phyloP scores from a whole-genome alignment of 2,329 filamentous ascomycete genomes.

The Talaromyces islandicus region DNA sequence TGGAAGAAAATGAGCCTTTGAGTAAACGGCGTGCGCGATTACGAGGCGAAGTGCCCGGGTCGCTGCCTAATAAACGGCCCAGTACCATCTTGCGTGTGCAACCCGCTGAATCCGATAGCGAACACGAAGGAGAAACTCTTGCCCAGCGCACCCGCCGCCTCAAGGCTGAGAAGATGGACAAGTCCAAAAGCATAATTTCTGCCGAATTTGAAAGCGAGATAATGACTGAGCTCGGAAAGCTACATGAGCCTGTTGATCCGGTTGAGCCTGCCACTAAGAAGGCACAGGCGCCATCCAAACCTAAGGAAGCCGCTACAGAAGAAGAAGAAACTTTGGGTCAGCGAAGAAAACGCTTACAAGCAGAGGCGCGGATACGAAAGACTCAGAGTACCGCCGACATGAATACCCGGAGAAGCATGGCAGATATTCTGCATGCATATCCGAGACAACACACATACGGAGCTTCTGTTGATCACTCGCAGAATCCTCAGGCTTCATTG shows the following conservation, averaged over 20 bases:
- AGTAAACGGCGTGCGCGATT: constrained; percentile 70
- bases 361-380: constrained; percentile 25
- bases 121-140: constrained; percentile 38
- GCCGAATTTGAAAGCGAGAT: constrained; percentile 41
- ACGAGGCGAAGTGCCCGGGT: constrained; percentile 49
- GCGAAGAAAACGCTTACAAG: constrained; percentile 40
- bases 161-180: constrained; percentile 26
- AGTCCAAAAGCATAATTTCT: constrained; percentile 21
- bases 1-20: constrained; percentile 90
- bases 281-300: background rate
- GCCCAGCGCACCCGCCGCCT: constrained; percentile 39
- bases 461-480: background rate
- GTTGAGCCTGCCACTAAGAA: constrained; percentile 12
- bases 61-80: constrained; percentile 19
- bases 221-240: constrained; percentile 33
- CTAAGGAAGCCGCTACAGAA: constrained; percentile 7
- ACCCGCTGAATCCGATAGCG: constrained; percentile 21
- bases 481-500: background rate
- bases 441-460: constrained; percentile 33
- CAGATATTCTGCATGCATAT: constrained; percentile 48
- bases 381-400: constrained; percentile 15
- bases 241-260: constrained; percentile 12
- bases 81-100: constrained; percentile 29
- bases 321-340: constrained; percentile 44
- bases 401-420: constrained; percentile 40